These are phyloP conservation scores for Babesia bigemina DNA, from an alignment of 169 alveolate genomes.

Conservation along the genomic window DNA sequence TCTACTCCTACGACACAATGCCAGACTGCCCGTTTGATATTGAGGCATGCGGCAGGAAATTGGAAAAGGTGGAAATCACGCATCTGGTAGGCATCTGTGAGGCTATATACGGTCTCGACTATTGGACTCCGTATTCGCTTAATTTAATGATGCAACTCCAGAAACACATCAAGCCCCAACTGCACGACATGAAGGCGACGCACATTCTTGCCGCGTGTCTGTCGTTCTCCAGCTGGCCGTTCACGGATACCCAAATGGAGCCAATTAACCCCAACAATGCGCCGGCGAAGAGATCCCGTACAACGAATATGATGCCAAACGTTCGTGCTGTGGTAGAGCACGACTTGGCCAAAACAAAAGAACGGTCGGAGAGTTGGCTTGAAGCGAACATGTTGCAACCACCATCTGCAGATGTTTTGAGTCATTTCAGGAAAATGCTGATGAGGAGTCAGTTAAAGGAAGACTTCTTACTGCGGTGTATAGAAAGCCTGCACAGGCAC, in stretches of 20 bases:
- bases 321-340: conserved; percentile 8
- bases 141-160: conserved; percentile 52
- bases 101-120: conserved; percentile 61
- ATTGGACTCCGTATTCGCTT: conserved; percentile 52
- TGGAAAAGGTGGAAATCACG: conserved; percentile 55
- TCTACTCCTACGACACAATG: conserved; percentile 21
- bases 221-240: conserved; percentile 42
- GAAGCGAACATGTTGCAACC: not conserved
- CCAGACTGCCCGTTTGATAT: conserved; percentile 58
- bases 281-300: not conserved
- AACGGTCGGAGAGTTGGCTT: conserved; percentile 25
- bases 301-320: not conserved
- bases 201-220: conserved; percentile 35
- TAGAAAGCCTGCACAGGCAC: conserved; percentile 61
- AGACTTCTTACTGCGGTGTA: conserved; percentile 39
- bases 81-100: conserved; percentile 61
- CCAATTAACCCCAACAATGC: not conserved
- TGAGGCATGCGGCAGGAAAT: conserved; percentile 24
- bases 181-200: conserved; percentile 67
- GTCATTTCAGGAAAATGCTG: conserved; percentile 18
- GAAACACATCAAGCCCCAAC: conserved; percentile 50
- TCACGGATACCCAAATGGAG: conserved; percentile 56
- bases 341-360: not conserved
- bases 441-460: conserved; percentile 60
- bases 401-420: not conserved